Conservation (phyloP, 164 flowering plant species). For the Vitis labrusca region DNA sequence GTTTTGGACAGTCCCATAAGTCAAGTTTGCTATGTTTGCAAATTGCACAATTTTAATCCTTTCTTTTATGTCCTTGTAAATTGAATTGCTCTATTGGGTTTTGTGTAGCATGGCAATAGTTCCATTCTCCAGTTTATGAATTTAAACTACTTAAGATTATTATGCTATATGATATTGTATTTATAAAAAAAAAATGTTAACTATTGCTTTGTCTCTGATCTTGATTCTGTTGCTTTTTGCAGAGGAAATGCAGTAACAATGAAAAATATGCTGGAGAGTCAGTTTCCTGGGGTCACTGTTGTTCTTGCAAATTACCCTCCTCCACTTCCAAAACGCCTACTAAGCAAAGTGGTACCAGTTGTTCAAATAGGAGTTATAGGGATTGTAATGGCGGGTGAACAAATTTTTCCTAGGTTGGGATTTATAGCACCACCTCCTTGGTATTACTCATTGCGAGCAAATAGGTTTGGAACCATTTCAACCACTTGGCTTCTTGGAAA, state of each 20-base stretch:
- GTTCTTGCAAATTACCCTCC: constrained; percentile 82
- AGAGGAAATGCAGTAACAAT: constrained; percentile 86
- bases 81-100: too few relatives aligned
- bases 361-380: constrained; percentile 72
- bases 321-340: constrained; percentile 75
- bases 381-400: constrained; percentile 77
- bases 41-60: too few relatives aligned
- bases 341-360: constrained; percentile 74
- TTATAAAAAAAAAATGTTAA: too few relatives aligned
- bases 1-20: too few relatives aligned
- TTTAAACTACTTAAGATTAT: too few relatives aligned
- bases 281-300: constrained; percentile 76
- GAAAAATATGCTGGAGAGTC: constrained; percentile 76
- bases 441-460: constrained; percentile 75
- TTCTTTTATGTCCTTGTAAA: too few relatives aligned
- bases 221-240: constrained; percentile 19
- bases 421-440: constrained; percentile 73
- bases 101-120: too few relatives aligned
- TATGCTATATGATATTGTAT: too few relatives aligned
- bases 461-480: constrained; percentile 87
- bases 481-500: constrained; percentile 90
- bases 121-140: too few relatives aligned
- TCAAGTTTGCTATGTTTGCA: too few relatives aligned
- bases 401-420: constrained; percentile 84
- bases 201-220: not conserved